Evolutionary conservation across 768 basidiomycete species (phyloP).

Genomic region (Grammothele lineata): DNA sequence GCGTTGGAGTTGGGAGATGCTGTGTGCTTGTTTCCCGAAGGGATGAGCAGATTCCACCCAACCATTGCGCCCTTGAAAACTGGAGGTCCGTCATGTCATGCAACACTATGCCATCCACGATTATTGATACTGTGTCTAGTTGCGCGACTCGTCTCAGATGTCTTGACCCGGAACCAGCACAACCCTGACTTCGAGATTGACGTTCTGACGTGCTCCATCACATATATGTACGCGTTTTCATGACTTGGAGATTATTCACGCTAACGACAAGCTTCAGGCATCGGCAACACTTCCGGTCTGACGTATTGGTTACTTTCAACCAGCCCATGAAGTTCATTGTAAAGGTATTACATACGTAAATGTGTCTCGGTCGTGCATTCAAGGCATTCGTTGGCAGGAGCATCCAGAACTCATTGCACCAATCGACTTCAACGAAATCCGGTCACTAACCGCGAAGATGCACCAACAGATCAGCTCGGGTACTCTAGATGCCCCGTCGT

Average conservation of each 20-base stretch:
- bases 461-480: conserved; percentile 69
- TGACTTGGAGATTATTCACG: too few species aligned
- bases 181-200: conserved; percentile 69
- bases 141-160: conserved; percentile 76
- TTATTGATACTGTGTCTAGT: conserved; percentile 38
- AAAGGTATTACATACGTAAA: too few species aligned
- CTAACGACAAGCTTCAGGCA: conserved; percentile 43
- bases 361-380: too few species aligned
- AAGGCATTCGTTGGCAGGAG: conserved; percentile 49
- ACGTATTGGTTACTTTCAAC: conserved; percentile 82
- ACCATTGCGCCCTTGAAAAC: conserved; percentile 87
- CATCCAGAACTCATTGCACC: conserved; percentile 72
- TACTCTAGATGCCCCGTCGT: conserved; percentile 81
- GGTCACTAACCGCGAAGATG: conserved; percentile 55
- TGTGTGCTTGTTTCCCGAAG: conserved; percentile 83
- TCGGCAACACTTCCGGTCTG: conserved; percentile 82
- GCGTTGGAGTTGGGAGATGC: conserved; percentile 75
- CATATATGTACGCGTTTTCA: conserved; percentile 58
- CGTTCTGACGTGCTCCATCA: conserved; percentile 74
- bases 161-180: conserved; percentile 63
- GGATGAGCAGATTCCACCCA: conserved; percentile 80
- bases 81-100: conserved; percentile 47
- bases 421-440: conserved; percentile 57
- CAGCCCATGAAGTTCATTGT: conserved; percentile 62
- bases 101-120: too few species aligned